A percentile compares a stretch with the other conserved stretches of the same genome.
Conservation (phyloP, 306 rosid species). For the Clitoria ternatea region DNA sequence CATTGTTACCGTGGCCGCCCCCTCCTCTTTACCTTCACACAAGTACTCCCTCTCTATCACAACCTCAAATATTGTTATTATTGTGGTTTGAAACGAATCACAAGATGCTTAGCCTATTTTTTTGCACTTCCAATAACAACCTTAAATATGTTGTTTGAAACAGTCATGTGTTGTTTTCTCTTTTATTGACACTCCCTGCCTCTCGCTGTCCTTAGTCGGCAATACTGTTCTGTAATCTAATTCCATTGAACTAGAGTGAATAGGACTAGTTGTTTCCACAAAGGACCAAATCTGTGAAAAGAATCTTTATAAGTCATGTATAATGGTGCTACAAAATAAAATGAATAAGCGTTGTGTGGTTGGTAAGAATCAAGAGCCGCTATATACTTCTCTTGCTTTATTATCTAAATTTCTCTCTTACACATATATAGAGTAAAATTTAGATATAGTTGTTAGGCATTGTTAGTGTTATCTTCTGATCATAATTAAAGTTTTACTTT, state of each 20-base stretch:
- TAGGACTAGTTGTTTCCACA: neutral
- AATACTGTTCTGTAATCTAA: neutral
- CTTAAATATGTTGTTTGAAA: constrained; percentile 55
- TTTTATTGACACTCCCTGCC: too few relatives aligned
- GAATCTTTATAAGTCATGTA: neutral
- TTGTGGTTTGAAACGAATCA: constrained; percentile 50
- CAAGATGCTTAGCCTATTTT: constrained; percentile 45
- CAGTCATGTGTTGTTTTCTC: too few relatives aligned
- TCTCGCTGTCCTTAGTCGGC: too few relatives aligned
- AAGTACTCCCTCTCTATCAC: too few relatives aligned
- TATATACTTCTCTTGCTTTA: neutral
- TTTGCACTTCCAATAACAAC: constrained; percentile 42
- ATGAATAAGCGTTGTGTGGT: neutral
- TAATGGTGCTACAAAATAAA: neutral
- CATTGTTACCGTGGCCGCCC: too few relatives aligned
- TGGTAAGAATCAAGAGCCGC: constrained; percentile 5
- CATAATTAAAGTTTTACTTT: too few relatives aligned
- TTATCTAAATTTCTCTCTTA: neutral
- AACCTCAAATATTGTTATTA: too few relatives aligned
- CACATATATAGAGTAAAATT: too few relatives aligned
- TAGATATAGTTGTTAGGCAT: too few relatives aligned
- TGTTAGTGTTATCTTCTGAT: too few relatives aligned
- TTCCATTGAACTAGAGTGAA: neutral
- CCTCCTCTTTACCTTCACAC: too few relatives aligned
- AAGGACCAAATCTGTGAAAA: neutral